These are phyloP conservation scores for Pittosporum tobira DNA, from an alignment of 129 eudicot species.

Conservation along the genomic window DNA sequence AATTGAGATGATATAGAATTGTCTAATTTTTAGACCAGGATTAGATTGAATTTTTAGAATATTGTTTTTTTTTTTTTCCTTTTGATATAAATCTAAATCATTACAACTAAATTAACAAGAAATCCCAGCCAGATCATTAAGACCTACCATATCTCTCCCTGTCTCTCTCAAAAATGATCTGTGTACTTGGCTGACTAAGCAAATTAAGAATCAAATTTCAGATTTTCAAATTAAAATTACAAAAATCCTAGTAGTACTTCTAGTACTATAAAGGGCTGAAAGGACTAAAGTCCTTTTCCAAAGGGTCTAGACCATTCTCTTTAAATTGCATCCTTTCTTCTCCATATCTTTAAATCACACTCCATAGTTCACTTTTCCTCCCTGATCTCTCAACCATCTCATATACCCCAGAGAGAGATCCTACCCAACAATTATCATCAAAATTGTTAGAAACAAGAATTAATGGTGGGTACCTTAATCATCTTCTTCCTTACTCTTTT, in stretches of 20 bases:
- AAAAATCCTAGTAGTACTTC: background rate
- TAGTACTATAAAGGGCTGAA: no score
- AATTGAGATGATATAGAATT: no score
- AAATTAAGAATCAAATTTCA: background rate
- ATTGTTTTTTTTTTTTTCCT: no score
- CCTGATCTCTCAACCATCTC: background rate
- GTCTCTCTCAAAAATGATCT: no score
- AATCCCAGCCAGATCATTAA: no score
- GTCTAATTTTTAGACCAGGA: no score
- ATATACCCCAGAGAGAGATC: slow-evolving; percentile 2
- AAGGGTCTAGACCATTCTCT: slow-evolving; percentile 13
- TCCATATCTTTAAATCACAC: slow-evolving; percentile 7
- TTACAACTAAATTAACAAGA: no score
- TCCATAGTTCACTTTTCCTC: slow-evolving; percentile 2
- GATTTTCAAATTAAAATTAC: background rate
- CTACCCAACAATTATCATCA: background rate
- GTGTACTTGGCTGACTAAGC: no score
- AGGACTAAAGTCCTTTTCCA: background rate
- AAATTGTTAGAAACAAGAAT: background rate
- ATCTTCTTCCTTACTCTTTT: no score
- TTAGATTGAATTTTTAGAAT: no score
- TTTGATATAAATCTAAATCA: no score
- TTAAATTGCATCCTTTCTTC: slow-evolving; percentile 8
- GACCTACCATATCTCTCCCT: no score
- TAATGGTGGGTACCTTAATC: slow-evolving; percentile 24